Base-by-base conservation (phyloP, 1,284 basidiomycete species). In the Apiotrichum brassicae region DNA sequence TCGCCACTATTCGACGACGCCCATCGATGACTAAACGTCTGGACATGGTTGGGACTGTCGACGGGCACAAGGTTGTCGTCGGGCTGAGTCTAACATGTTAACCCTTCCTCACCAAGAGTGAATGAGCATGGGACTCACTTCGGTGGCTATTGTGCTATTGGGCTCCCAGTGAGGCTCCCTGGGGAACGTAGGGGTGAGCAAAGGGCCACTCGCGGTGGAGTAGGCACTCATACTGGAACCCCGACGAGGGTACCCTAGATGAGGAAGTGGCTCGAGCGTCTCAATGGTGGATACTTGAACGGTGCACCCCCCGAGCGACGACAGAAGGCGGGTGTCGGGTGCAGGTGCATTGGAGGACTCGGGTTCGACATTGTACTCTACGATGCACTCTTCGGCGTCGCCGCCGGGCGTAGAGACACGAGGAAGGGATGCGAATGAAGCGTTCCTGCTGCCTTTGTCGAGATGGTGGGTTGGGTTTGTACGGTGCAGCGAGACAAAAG, bases 321-420 rank as follows among this genome's bases (percentile, higher is more conserved):
- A 28, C 16, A 42, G 28, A 8, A 42, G 9, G 6, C 40, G 40
- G 4, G 40, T 42, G 40, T 42, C 40, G 11, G 40, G 40, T 5
- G 40, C 40, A 1, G 40, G 40, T 3, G 26, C 40, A 7, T 11
- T 5, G 12, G 26, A 5, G 6, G 18, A 5, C 28, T 42, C 40
- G 40, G 40, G 40, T 19, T 42, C 40, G 18, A 42, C 19, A 19
- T 42, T 32, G 40, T 42, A 42, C 40, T 42, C 40, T n/a, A 42
- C 19, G 26, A 42, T 19, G 14, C 20, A 42, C 26, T 42, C 40
- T 12, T 30, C 24, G 24, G 25, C 40, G 6, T 11, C 23, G 20
- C 16, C 24, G 4, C 23, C 3, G 7, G 40, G 40, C 16, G 40
- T 20, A 11, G 39, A 3, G 28, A 19, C 16, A 28, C 26, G 26